Evolutionary conservation across 495 filamentous ascomycete genomes (phyloP), one percentile per base, ranked within the genome.

Genomic region (Terfezia boudieri): DNA sequence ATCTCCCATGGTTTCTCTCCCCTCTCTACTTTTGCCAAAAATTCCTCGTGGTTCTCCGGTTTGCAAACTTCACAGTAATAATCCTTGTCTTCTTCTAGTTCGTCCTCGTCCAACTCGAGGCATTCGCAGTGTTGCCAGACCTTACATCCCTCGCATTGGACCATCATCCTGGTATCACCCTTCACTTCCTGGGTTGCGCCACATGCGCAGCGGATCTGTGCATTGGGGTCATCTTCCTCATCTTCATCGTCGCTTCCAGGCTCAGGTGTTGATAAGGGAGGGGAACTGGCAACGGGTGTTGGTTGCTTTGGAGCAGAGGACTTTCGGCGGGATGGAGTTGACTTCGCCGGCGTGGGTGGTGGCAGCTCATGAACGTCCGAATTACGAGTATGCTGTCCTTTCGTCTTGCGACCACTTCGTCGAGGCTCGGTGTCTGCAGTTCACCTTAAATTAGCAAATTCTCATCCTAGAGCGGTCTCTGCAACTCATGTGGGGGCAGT

Each of bases 111-210:
- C 14, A 46, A 20, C 12, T 84, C 86, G 77, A 98, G 86, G 66
- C 90, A 98, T 59, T 87, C 78, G 62, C 92, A 93, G 65, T 98
- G 90, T 67, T 98, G 90, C 90, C 90, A 98, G 50, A 81, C 86
- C 32, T 77, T 76, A 63, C 90, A 98, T 37, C 71, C 74, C 62
- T 98, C 90, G 69, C 90, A 98, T 60, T 82, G 81, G 61, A 96
- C 92, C 77, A 78, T 79, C 66, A 92, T 87, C 61, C 86, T 78
- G 37, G 80, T 76, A 50, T 84, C 80, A 56, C 84, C 78, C 57
- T 81, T 80, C 57, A 88, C 82, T 59, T 92, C 85, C 59, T 84
- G 81, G 51, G 78, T 80, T 56, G 86, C 80, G 59, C 90, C 89
- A 64, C 90, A 98, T 53, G 94, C 83, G 66, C 90, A 98, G 56